phyloP scores from a whole-genome alignment of 495 filamentous ascomycete genomes.

The Neurospora tetrasperma region DNA sequence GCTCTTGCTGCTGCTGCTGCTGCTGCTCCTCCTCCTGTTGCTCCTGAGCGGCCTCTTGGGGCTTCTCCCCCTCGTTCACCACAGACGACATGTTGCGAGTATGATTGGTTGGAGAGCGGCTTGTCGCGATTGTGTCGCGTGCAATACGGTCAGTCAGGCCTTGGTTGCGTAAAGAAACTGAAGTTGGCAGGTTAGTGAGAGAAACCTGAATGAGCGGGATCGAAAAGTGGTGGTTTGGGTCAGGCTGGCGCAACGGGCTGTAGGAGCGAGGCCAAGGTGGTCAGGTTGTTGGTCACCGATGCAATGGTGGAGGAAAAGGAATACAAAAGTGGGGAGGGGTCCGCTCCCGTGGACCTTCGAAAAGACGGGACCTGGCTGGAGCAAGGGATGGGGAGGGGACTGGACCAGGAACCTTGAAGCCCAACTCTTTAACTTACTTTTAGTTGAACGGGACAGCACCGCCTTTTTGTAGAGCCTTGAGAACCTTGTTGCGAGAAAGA shows the following conservation, averaged over 20 bases:
- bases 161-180: not conserved
- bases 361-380: not conserved
- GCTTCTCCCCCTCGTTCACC: constrained; percentile 19
- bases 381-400: not conserved
- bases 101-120: not conserved
- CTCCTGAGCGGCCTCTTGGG: constrained; percentile 11
- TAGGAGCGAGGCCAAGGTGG: not conserved
- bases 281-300: not conserved
- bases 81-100: constrained; percentile 15
- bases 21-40: not conserved
- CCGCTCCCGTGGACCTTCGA: not conserved
- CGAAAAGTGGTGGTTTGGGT: not conserved
- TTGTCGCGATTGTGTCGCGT: not conserved
- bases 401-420: not conserved
- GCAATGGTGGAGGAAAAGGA: not conserved
- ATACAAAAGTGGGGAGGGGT: not conserved
- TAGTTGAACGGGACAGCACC: not conserved
- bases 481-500: not conserved
- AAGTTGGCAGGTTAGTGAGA: not conserved
- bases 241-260: not conserved
- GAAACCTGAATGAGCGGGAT: not conserved
- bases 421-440: not conserved
- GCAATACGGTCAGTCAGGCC: not conserved
- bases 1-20: constrained; percentile 3
- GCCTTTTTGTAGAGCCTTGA: not conserved